Percentiles rank a stretch among this genome's conserved stretches.
Conservation (phyloP, 2,329 filamentous ascomycete species). For the Scolecobasidium constrictum region DNA sequence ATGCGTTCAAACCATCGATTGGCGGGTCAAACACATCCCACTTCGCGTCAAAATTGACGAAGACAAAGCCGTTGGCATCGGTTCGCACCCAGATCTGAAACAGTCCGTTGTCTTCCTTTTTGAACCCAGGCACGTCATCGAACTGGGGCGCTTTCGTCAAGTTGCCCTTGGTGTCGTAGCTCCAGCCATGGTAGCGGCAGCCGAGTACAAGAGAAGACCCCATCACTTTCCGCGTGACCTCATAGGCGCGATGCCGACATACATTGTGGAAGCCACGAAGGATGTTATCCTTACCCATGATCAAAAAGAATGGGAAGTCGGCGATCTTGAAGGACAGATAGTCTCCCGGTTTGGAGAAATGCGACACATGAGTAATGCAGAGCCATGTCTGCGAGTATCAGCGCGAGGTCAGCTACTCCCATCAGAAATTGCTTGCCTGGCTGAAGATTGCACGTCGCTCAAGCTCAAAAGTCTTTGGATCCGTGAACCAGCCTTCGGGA, state of each 20-base stretch:
- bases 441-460: constrained; percentile 40
- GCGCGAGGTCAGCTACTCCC: not conserved
- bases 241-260: constrained; percentile 34
- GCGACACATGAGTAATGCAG: constrained; percentile 23
- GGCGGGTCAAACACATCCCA: constrained; percentile 16
- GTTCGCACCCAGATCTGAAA: constrained; percentile 23
- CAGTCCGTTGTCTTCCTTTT: constrained; percentile 25
- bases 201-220: constrained; percentile 29
- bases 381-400: constrained; percentile 24
- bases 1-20: constrained; percentile 10
- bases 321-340: constrained; percentile 25
- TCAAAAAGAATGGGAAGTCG: constrained; percentile 29
- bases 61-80: constrained; percentile 23
- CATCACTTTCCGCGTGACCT: constrained; percentile 25
- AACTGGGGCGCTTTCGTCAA: constrained; percentile 34
- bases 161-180: constrained; percentile 31
- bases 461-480: constrained; percentile 33
- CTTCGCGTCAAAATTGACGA: constrained; percentile 25
- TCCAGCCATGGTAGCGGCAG: constrained; percentile 38
- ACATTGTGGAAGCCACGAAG: constrained; percentile 34
- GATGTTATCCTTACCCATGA: constrained; percentile 24
- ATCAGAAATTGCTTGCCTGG: constrained; percentile 23
- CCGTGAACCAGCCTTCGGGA: constrained; percentile 25
- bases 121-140: constrained; percentile 27
- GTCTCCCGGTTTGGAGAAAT: constrained; percentile 24